Base-by-base conservation (phyloP, 768 basidiomycete genomes). In the Tylopilus sp. region DNA sequence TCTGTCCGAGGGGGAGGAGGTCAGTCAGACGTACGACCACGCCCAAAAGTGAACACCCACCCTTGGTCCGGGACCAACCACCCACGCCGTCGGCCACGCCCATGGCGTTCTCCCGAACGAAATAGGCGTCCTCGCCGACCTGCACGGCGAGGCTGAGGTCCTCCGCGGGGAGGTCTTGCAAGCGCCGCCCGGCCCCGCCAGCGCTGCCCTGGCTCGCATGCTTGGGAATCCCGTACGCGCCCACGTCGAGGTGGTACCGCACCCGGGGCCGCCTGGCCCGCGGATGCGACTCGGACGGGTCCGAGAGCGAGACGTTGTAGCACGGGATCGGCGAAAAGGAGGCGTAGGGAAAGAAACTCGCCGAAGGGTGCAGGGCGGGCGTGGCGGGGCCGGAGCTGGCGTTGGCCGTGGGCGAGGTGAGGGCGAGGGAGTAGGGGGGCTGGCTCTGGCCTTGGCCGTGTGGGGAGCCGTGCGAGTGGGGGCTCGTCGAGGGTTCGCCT, bases 31-130 rank as follows among this genome's bases (percentile, higher is more conserved):
- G n/a, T n/a, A n/a, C n/a, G n/a, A n/a, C n/a, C n/a, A n/a, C n/a
- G n/a, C n/a, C n/a, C n/a, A n/a, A n/a, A n/a, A n/a, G 2, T 3
- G 12, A 33, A 3, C 14, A 76, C 75, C 67, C 51, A 63, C 66
- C 69, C 53, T 62, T 76, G 33, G 68, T 63, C 52, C 75, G 70
- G 9, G 85, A 79, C 94, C 93, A 97, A 0, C 94, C 94, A 0
- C 95, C 95, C 1, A 98, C 95, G 28, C 95, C 95, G 65, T 98
- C 95, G 4, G 94, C 92, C 10, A 98, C 87, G 17, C 95, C 95
- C 77, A 98, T 86, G 7, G 92, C 89, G 64, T 93, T 89, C 52
- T 85, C 80, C 6, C 82, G 74, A 7, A 91, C 72, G 56, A 92
- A 92, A 64, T 93, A 96, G 6, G 93, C 90, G 63, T 98, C 94